Evolutionary conservation across 257 asterid species (phyloP).

Genomic region (Solanum chmielewskii): DNA sequence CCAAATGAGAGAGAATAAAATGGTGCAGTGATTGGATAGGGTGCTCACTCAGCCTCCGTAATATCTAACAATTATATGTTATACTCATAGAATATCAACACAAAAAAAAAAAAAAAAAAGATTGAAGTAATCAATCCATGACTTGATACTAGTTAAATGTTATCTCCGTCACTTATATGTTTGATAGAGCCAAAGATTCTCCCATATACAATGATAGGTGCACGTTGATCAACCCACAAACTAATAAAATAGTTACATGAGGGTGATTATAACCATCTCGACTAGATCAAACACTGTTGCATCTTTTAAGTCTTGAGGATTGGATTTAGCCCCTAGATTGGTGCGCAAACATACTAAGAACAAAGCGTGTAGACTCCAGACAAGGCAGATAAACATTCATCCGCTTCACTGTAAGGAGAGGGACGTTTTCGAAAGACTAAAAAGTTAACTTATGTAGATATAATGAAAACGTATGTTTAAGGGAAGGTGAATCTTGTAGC

Average conservation of each 20-base stretch:
- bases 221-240: background rate
- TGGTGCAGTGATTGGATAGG: background rate
- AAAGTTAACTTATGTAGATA: background rate
- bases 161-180: background rate
- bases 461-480: background rate
- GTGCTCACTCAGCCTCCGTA: background rate
- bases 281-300: background rate
- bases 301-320: background rate
- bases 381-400: background rate
- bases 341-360: background rate
- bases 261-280: no score
- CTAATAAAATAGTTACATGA: background rate
- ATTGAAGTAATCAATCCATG: background rate
- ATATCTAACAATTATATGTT: background rate
- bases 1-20: background rate
- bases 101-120: background rate
- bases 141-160: background rate
- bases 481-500: background rate
- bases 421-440: no score
- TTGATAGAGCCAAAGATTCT: background rate
- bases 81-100: background rate
- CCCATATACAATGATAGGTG: background rate
- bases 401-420: background rate
- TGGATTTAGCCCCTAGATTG: background rate
- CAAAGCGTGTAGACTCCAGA: background rate